Base-by-base conservation (phyloP, 1,284 basidiomycete species). In the Rugiboletus extremiorientalis region DNA sequence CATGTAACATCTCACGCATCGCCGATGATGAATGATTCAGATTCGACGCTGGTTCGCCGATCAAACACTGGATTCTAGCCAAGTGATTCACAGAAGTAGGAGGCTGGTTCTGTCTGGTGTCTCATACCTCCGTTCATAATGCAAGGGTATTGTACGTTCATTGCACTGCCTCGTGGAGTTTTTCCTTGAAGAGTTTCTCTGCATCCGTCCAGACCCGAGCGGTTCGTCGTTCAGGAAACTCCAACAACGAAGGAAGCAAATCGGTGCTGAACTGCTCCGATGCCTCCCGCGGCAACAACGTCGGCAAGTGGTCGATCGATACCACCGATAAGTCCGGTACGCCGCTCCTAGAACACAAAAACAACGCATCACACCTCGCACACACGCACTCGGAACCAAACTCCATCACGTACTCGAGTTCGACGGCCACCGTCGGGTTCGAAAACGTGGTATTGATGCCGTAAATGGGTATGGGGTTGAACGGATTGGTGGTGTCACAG, bases 401-500 rank as follows among this genome's bases (percentile, higher is more conserved):
- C 5, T 31, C 49, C 43, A 46, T 36, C 20, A 79, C 89, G 74
- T 62, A 91, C 89, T 82, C 84, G 64, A 91, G 84, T 54, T 87
- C 84, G 49, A 97, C 95, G 61, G 89, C 82, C 43, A 98, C 94
- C 4, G 96, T 98, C 15, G 97, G 97, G 62, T 92, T 83, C 54
- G 90, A 85, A 74, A 99, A 99, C 5, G 94, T 96, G 22, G 97
- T 99, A 78, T 98, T 98, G 78, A 97, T 85, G 58, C 76, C 81
- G 79, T 99, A 99, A 63, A 99, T 90, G 20, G 97, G 97, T 66
- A 99, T 90, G 1, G 97, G 97, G 77, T 99, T 99, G 84, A 92
- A 92, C 28, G 96, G 96, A 77, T 99, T 99, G 55, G 96, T 99
- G 28, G 97, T 99, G 76, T 99, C 97, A 78, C 97, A 99, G 73